phyloP scores from a whole-genome alignment of 805 yeast species.

The Candida quercuum region DNA sequence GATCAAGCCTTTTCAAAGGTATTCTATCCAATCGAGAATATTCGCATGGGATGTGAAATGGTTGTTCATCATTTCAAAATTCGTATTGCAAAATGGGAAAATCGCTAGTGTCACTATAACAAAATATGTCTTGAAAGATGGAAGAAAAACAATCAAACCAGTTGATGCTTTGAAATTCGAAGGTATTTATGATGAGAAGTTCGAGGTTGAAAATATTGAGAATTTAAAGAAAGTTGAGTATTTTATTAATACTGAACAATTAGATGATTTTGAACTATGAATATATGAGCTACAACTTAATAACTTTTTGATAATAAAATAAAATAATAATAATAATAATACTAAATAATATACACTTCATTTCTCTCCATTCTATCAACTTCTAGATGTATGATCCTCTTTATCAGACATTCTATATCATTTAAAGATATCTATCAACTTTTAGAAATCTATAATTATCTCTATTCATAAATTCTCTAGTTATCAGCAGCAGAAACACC shows the following conservation, averaged over 20 bases:
- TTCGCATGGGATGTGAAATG: conserved; percentile 86
- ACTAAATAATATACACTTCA: too few relatives aligned
- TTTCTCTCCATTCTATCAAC: too few relatives aligned
- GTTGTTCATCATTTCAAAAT: conserved; percentile 67
- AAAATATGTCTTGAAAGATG: conserved; percentile 76
- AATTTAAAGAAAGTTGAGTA: conserved; percentile 36
- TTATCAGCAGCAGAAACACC: conserved; percentile 30
- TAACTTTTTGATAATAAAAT: too few relatives aligned
- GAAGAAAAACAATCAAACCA: conserved; percentile 72
- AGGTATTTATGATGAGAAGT: conserved; percentile 51
- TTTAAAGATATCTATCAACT: too few relatives aligned
- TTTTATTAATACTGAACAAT: conserved; percentile 31
- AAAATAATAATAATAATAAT: too few relatives aligned
- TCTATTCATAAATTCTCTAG: too few relatives aligned
- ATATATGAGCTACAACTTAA: too few relatives aligned
- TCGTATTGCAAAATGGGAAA: conserved; percentile 36
- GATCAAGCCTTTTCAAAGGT: conserved; percentile 60
- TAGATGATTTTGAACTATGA: conserved; percentile 25
- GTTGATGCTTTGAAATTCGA: conserved; percentile 47
- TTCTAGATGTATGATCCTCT: too few relatives aligned
- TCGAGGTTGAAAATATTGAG: conserved; percentile 33
- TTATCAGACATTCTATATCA: too few relatives aligned
- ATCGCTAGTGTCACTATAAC: conserved; percentile 59
- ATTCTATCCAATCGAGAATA: conserved; percentile 50
- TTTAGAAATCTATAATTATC: too few relatives aligned